Base-by-base conservation (phyloP, 169 alveolate genomes). In the Plasmodium berghei region DNA sequence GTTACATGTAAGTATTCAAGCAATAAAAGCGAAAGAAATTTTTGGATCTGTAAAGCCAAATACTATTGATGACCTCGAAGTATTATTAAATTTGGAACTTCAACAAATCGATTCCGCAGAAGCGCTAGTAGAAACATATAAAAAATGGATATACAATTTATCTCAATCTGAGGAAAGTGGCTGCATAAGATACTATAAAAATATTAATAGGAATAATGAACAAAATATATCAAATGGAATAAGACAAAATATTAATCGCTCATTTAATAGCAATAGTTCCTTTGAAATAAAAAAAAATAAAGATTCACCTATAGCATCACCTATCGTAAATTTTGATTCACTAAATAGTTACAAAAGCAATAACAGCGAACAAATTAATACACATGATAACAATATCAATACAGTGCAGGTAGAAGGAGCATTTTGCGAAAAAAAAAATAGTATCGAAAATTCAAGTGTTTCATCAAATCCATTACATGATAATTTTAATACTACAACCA, bases 31-130 rank as follows among this genome's bases (percentile, higher is more conserved):
- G 16, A 75, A 75, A 67, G 88, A 75, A 75, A 74, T 75, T 45
- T 75, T 75, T 55, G 88, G 88, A 0, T 45, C 64, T 10, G 74
- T 61, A 26, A 75, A 75, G 22, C 88, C 88, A 62, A 75, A 66
- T 16, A 75, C 88, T 22, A 28, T 24, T 14, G 88, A 75, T 16
- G 69, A 75, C 62, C 26, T 75, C 46, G 88, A 75, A 40, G 26
- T 75, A 20, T 75, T 75, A 48, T 69, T 75, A 63, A 75, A 75
- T 42, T 75, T 62, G 24, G 88, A 75, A 40, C 48, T 75, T 18
- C 88, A 75, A 42, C 74, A 75, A 63, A 75, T 75, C n/a, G 88
- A 75, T 22, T 45, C 88, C 45, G 88, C 72, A 26, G 88, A 75
- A 24, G 34, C 74, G 10, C 49, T 75, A 63, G 64, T 75, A 34